phyloP scores from a whole-genome alignment of 208 protist species.

The Angomonas ambiguus region DNA sequence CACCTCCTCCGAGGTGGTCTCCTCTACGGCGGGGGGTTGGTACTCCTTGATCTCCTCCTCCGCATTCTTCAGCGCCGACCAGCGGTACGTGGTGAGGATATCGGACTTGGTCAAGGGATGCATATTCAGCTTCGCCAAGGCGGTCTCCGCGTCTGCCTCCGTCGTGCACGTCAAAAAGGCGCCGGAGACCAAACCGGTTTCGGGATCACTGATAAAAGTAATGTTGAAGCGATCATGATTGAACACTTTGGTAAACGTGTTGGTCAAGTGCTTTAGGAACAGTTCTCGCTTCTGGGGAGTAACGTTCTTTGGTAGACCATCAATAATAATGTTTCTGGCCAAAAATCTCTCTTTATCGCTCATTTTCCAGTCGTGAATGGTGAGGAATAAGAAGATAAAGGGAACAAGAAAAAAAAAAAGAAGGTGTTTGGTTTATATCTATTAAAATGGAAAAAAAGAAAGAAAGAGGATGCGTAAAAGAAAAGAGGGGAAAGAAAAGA shows the following conservation, averaged over 20 bases:
- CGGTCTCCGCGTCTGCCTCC: conserved; percentile 61
- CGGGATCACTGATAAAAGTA: conserved; percentile 56
- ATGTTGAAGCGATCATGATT: conserved; percentile 71
- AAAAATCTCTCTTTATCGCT: conserved; percentile 40
- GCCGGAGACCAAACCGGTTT: conserved; percentile 58
- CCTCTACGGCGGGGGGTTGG: conserved; percentile 48
- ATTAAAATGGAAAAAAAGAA: not conserved
- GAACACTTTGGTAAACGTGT: conserved; percentile 58
- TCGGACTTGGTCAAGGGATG: conserved; percentile 72
- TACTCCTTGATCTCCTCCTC: conserved; percentile 54
- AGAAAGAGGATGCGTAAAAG: not conserved
- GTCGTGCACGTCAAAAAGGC: conserved; percentile 78
- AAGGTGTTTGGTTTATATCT: not conserved
- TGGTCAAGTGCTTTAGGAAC: conserved; percentile 61
- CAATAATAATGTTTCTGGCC: conserved; percentile 66
- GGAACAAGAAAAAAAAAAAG: conserved; percentile 9
- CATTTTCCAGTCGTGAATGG: not conserved
- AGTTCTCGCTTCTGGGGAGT: conserved; percentile 72
- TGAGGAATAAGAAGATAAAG: not conserved
- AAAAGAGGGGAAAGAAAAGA: conserved; percentile 4
- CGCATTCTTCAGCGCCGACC: conserved; percentile 59
- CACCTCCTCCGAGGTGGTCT: conserved; percentile 46
- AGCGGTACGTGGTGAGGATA: conserved; percentile 76
- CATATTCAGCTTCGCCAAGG: conserved; percentile 79
- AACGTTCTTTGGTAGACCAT: conserved; percentile 80